Conservation (phyloP, 1,139 yeast genomes). For the Blastobotrys illinoisensis region DNA sequence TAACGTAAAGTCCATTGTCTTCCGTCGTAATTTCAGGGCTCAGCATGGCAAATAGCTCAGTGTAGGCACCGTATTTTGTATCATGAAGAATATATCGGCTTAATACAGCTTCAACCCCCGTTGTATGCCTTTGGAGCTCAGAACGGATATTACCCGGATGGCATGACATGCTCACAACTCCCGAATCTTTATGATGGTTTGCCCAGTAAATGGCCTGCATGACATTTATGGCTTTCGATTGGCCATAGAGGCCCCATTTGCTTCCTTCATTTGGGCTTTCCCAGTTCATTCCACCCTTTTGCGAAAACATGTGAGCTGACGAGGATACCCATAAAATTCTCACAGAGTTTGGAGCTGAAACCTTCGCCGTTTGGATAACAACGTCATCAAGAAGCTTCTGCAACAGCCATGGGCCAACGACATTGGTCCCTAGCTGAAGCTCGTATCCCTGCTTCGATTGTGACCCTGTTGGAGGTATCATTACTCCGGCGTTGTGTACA, state of each 20-base stretch:
- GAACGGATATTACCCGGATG: conserved; percentile 45
- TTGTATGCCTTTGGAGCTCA: conserved; percentile 36
- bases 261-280: conserved; percentile 32
- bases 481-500: conserved; percentile 21
- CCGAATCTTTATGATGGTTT: conserved; percentile 26
- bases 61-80: conserved; percentile 36
- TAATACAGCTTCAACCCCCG: conserved; percentile 11
- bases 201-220: conserved; percentile 41
- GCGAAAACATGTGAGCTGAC: conserved; percentile 10
- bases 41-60: conserved; percentile 39
- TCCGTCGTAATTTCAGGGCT: conserved; percentile 34
- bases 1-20: conserved; percentile 33
- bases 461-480: conserved; percentile 24
- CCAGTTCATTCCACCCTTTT: conserved; percentile 39
- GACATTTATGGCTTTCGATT: conserved; percentile 43
- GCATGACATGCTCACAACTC: conserved; percentile 29
- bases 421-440: conserved; percentile 47
- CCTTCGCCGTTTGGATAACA: conserved; percentile 34
- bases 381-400: conserved; percentile 44
- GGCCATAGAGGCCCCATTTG: conserved; percentile 34
- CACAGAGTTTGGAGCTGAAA: conserved; percentile 12
- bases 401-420: conserved; percentile 46
- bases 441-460: conserved; percentile 45
- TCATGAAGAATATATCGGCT: neutral
- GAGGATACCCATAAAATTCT: conserved; percentile 46